A percentile compares a stretch with the other conserved stretches of the same genome.
Evolutionary conservation across 148 eudicot genomes (phyloP).

Genomic region (Fagopyrum tataricum): DNA sequence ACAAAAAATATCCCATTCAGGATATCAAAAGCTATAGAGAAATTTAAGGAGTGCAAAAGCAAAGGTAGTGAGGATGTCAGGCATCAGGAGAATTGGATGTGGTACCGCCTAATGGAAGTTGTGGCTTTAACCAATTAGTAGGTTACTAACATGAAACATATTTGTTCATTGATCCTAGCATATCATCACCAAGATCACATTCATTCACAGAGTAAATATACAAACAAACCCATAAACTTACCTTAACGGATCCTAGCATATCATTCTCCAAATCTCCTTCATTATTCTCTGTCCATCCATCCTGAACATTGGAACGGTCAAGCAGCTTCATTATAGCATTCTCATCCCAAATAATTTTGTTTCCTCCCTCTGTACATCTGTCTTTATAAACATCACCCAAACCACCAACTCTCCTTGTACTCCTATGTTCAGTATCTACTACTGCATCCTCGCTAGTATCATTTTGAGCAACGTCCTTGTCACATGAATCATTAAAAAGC

Average conservation of each 20-base stretch:
- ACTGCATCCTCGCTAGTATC: conserved; percentile 44
- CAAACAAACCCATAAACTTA: conserved; percentile 18
- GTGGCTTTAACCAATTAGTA: neutral
- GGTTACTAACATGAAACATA: neutral
- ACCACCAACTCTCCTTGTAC: conserved; percentile 72
- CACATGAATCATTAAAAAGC: conserved; percentile 59
- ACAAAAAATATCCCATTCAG: neutral
- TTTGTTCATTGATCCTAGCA: neutral
- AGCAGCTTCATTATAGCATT: conserved; percentile 83
- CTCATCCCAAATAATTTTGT: conserved; percentile 83
- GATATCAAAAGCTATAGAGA: neutral
- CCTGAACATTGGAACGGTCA: conserved; percentile 76
- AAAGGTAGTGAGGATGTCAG: neutral
- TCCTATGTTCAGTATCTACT: conserved; percentile 53
- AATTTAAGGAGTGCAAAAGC: neutral
- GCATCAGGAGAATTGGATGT: neutral
- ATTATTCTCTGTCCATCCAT: conserved; percentile 51
- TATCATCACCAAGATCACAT: neutral
- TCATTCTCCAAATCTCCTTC: conserved; percentile 85
- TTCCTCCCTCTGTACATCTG: conserved; percentile 76
- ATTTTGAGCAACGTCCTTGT: conserved; percentile 47
- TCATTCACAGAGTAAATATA: conserved; percentile 3
- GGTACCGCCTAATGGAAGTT: neutral
- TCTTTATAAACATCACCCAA: conserved; percentile 94
- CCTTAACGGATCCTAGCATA: conserved; percentile 99